These are phyloP conservation scores for Trametes gibbosa DNA, from an alignment of 768 basidiomycete species.

Conservation along the genomic window DNA sequence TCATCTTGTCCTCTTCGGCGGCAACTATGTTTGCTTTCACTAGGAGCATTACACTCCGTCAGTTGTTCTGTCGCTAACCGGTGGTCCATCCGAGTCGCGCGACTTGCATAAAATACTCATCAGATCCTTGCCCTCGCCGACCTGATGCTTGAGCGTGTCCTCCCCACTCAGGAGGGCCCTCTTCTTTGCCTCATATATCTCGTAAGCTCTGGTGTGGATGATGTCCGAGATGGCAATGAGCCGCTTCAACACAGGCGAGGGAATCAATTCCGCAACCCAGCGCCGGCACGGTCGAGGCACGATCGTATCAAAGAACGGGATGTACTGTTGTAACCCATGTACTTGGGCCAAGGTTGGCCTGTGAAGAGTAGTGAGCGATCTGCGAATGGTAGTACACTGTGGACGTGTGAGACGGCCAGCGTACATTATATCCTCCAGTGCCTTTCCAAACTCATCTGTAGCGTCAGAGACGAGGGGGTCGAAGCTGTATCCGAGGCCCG, in stretches of 20 bases:
- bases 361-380: not conserved
- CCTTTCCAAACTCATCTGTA: conserved; percentile 11
- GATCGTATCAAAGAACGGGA: conserved; percentile 33
- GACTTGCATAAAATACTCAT: conserved; percentile 47
- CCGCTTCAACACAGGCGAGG: conserved; percentile 8
- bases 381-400: not conserved
- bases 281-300: conserved; percentile 28
- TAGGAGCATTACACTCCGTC: not conserved
- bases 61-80: not conserved
- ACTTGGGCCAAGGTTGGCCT: conserved; percentile 12
- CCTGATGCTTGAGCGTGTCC: conserved; percentile 27
- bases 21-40: conserved; percentile 24
- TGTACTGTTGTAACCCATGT: conserved; percentile 45
- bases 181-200: conserved; percentile 34
- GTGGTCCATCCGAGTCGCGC: not conserved
- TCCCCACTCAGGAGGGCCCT: conserved; percentile 25
- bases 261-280: conserved; percentile 12
- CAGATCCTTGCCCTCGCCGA: conserved; percentile 43
- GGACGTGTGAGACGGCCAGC: conserved; percentile 4
- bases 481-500: conserved; percentile 27
- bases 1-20: conserved; percentile 13
- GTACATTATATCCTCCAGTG: conserved; percentile 21
- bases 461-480: conserved; percentile 22
- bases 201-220: not conserved
- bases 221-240: conserved; percentile 13